These are phyloP conservation scores for Cupressus sempervirens DNA, from an alignment of 75 land plant genomes.

Conservation along the genomic window DNA sequence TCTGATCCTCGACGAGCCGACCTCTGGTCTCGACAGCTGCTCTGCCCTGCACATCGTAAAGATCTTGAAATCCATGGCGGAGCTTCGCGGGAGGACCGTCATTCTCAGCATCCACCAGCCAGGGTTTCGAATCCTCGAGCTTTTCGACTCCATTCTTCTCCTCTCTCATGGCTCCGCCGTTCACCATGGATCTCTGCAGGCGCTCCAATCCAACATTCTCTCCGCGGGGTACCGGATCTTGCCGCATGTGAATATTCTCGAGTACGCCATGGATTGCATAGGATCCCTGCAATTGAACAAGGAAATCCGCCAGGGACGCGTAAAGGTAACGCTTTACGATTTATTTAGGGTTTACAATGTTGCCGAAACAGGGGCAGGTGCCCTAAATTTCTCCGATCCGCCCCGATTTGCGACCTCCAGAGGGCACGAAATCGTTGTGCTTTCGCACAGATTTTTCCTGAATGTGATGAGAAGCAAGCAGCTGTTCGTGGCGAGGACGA, in stretches of 20 bases:
- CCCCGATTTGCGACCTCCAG: constrained; percentile 18
- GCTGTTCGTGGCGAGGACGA: constrained; percentile 18
- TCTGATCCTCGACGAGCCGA: constrained; percentile 88
- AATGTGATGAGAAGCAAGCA: constrained; percentile 22
- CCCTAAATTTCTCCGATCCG: neutral
- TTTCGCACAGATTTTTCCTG: constrained; percentile 15
- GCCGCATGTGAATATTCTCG: constrained; percentile 66
- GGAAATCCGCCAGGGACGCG: neutral
- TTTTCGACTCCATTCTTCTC: constrained; percentile 60
- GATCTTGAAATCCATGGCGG: constrained; percentile 82
- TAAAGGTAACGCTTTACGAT: neutral
- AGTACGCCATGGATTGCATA: constrained; percentile 84
- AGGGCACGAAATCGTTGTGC: constrained; percentile 17
- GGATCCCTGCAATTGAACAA: constrained; percentile 14
- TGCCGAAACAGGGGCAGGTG: neutral
- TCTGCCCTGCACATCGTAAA: constrained; percentile 76
- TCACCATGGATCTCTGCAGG: constrained; percentile 77
- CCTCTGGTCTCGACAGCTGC: constrained; percentile 83
- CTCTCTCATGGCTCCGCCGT: constrained; percentile 72
- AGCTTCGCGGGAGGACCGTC: constrained; percentile 52
- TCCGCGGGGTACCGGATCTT: constrained; percentile 56
- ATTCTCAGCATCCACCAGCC: constrained; percentile 92
- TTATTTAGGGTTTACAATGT: neutral
- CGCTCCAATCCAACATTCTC: constrained; percentile 28
- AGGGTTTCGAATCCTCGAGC: constrained; percentile 69